These are phyloP conservation scores for Rugonectria rugulosa DNA, from an alignment of 2,329 filamentous ascomycete species.

Conservation along the genomic window DNA sequence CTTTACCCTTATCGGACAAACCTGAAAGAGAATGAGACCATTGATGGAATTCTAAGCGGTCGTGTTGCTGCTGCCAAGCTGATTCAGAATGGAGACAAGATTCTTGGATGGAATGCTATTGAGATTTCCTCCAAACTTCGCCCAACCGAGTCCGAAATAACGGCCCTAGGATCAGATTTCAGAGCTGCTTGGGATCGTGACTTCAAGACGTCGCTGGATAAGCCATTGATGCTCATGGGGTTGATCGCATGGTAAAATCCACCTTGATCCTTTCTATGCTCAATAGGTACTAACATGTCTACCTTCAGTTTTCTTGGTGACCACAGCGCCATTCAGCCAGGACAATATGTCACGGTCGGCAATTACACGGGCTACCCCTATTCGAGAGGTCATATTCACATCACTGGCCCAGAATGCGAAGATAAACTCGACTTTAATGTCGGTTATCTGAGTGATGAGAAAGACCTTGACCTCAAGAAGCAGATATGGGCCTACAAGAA, in stretches of 20 bases:
- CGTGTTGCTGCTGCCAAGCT: conserved; percentile 54
- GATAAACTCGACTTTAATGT: conserved; percentile 63
- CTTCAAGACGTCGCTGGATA: conserved; percentile 52
- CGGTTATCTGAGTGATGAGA: conserved; percentile 61
- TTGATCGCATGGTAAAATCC: conserved; percentile 36
- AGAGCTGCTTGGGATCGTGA: conserved; percentile 62
- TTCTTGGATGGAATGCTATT: conserved; percentile 65
- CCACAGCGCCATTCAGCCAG: conserved; percentile 43
- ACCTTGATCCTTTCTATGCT: accelerated
- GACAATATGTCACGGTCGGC: conserved; percentile 61
- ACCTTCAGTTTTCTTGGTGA: conserved; percentile 50
- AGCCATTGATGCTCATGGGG: conserved; percentile 56
- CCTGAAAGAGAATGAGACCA: conserved; percentile 42
- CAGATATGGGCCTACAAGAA: conserved; percentile 72
- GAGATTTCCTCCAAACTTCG: conserved; percentile 65
- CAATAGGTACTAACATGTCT: conserved; percentile 23
- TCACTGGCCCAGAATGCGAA: conserved; percentile 52
- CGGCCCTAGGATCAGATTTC: conserved; percentile 60
- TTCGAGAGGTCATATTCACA: conserved; percentile 69
- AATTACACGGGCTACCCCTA: conserved; percentile 55
- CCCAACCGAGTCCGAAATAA: conserved; percentile 60
- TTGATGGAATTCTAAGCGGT: conserved; percentile 62
- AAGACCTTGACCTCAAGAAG: conserved; percentile 68
- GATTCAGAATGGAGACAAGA: conserved; percentile 54
- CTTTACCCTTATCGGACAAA: conserved; percentile 56